Conservation (phyloP, 2,329 filamentous ascomycete genomes). For the Coniochaeta pulveracea region DNA sequence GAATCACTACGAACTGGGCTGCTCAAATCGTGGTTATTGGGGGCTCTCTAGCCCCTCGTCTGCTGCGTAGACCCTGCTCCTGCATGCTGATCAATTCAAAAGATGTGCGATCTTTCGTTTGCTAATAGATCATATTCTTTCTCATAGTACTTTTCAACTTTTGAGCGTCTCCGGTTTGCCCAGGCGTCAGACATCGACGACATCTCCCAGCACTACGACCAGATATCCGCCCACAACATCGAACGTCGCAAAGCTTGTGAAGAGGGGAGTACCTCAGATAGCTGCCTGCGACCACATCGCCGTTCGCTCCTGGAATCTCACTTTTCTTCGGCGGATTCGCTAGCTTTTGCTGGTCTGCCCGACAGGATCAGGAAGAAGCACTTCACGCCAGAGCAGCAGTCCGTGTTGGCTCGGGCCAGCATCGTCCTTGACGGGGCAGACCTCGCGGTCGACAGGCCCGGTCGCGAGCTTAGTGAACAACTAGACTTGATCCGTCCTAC, state of each 20-base stretch:
- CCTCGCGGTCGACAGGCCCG: conserved; percentile 41
- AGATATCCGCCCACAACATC: conserved; percentile 17
- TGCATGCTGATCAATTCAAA: conserved; percentile 9
- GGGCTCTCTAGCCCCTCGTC: conserved; percentile 1
- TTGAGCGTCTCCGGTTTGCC: conserved; percentile 58
- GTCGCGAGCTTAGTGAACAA: conserved; percentile 24
- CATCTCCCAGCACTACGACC: conserved; percentile 24
- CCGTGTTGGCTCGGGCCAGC: conserved; percentile 37
- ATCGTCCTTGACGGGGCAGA: conserved; percentile 31
- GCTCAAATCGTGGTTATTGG: background rate
- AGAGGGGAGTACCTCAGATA: conserved; percentile 18
- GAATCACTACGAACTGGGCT: too few species aligned
- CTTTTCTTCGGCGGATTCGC: conserved; percentile 42
- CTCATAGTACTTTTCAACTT: conserved; percentile 58
- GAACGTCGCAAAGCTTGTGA: conserved; percentile 18
- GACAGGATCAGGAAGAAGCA: conserved; percentile 67
- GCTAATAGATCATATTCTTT: conserved; percentile 10
- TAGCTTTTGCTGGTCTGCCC: conserved; percentile 60
- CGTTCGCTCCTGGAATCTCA: conserved; percentile 20
- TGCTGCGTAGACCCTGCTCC: conserved; percentile 7
- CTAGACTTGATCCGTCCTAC: conserved; percentile 14
- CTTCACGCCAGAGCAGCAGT: conserved; percentile 62
- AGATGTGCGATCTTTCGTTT: background rate
- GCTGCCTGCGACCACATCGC: conserved; percentile 16
- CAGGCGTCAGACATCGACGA: conserved; percentile 27